phyloP scores from a whole-genome alignment of 2,329 filamentous ascomycete species.

The Nannizzia gypsea region DNA sequence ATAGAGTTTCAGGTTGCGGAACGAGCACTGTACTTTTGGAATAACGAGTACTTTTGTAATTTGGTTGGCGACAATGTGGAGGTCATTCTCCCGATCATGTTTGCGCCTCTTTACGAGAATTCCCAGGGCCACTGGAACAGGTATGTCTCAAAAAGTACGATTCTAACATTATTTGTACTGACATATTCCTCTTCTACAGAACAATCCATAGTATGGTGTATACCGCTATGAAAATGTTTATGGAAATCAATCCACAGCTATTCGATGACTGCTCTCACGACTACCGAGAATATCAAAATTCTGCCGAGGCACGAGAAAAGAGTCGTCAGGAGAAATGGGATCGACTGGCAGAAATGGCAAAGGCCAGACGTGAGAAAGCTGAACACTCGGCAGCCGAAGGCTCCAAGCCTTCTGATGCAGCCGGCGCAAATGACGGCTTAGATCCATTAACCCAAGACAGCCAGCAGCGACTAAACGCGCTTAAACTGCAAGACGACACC shows the following conservation, averaged over 20 bases:
- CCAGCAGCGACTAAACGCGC: slow-evolving; percentile 74
- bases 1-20: slow-evolving; percentile 60
- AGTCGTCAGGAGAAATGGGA: slow-evolving; percentile 83
- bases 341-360: slow-evolving; percentile 66
- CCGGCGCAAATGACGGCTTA: slow-evolving; percentile 52
- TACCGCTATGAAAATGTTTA: slow-evolving; percentile 99
- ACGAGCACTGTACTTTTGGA: slow-evolving; percentile 97
- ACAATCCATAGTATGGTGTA: slow-evolving; percentile 99
- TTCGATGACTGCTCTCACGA: slow-evolving; percentile 98
- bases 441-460: slow-evolving; percentile 72
- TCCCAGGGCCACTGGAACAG: slow-evolving; percentile 99
- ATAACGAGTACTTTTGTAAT: slow-evolving; percentile 99
- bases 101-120: slow-evolving; percentile 94
- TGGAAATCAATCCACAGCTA: slow-evolving; percentile 97
- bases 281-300: slow-evolving; percentile 93
- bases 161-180: slow-evolving; percentile 18
- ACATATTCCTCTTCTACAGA: slow-evolving; percentile 40
- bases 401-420: slow-evolving; percentile 35
- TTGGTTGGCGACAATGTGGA: slow-evolving; percentile 98
- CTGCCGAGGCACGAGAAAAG: slow-evolving; percentile 70
- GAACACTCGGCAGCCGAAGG: slow-evolving; percentile 19
- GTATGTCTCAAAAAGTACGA: slow-evolving; percentile 42
- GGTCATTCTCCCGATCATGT: slow-evolving; percentile 98
- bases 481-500: slow-evolving; percentile 73
- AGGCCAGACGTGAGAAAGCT: slow-evolving; percentile 48